These are phyloP conservation scores for Auricularia cornea DNA, from an alignment of 768 basidiomycete genomes.

Conservation along the genomic window DNA sequence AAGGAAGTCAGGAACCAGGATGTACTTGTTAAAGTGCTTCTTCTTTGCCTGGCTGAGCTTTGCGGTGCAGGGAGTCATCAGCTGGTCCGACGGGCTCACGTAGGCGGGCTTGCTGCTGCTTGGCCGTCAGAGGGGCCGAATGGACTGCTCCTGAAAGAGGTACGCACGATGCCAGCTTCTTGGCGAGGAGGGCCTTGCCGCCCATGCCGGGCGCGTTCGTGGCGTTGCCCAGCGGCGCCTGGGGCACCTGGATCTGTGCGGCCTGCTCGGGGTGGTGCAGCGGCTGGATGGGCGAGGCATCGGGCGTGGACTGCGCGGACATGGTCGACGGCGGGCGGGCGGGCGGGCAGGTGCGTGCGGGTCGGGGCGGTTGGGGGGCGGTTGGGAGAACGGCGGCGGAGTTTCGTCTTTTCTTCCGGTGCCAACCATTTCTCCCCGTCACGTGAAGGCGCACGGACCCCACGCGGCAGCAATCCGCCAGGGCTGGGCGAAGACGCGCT, in stretches of 20 bases:
- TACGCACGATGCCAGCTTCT: constrained; percentile 54
- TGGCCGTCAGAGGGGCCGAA: background rate
- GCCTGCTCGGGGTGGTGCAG: constrained; percentile 81
- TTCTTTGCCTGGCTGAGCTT: constrained; percentile 88
- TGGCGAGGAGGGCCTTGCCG: constrained; percentile 85
- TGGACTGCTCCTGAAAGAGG: background rate
- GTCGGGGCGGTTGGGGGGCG: background rate
- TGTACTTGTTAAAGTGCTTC: constrained; percentile 87
- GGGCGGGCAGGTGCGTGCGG: background rate
- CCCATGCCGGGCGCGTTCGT: constrained; percentile 63
- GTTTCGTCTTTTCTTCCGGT: background rate
- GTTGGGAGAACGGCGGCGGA: background rate
- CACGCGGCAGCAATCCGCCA: background rate
- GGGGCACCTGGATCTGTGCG: constrained; percentile 67
- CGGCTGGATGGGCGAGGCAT: constrained; percentile 72
- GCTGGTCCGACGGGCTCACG: constrained; percentile 89
- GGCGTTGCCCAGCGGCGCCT: constrained; percentile 68
- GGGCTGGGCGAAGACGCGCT: background rate
- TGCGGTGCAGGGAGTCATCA: constrained; percentile 89
- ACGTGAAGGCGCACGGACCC: background rate
- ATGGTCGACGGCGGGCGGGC: constrained; percentile 30
- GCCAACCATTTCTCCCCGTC: background rate
- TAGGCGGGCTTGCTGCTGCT: constrained; percentile 68
- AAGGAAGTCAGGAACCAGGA: constrained; percentile 9
- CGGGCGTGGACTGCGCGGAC: constrained; percentile 48